phyloP scores from a whole-genome alignment of 495 filamentous ascomycete species.

The Aspergillus funiculosus region DNA sequence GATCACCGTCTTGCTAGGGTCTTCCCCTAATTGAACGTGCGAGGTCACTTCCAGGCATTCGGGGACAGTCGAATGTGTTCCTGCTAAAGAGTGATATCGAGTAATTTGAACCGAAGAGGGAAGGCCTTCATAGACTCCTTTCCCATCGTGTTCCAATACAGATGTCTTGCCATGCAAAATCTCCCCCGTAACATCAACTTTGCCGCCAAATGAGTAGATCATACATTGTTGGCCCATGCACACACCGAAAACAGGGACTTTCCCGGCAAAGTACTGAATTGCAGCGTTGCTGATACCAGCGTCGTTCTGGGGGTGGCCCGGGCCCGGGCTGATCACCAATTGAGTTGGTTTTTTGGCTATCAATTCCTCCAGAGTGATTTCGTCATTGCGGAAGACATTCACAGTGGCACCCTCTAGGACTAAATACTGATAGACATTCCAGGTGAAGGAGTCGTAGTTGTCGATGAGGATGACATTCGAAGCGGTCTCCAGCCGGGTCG shows the following conservation, averaged over 20 bases:
- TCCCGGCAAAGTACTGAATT: constrained; percentile 88
- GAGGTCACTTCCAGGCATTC: constrained; percentile 84
- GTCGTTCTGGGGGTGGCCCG: constrained; percentile 84
- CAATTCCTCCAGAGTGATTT: constrained; percentile 78
- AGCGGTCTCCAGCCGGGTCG: constrained; percentile 62
- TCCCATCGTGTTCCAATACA: constrained; percentile 75
- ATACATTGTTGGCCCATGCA: constrained; percentile 99
- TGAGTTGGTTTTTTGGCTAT: constrained; percentile 81
- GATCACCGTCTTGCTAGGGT: constrained; percentile 67
- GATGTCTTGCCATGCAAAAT: constrained; percentile 98
- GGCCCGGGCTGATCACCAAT: constrained; percentile 89
- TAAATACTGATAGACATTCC: constrained; percentile 98
- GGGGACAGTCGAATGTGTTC: constrained; percentile 83
- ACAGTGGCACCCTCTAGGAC: constrained; percentile 88
- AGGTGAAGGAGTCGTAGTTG: constrained; percentile 99
- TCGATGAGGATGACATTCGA: constrained; percentile 93
- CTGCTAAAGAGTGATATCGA: constrained; percentile 92
- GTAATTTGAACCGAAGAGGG: constrained; percentile 78
- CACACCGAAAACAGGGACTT: constrained; percentile 93
- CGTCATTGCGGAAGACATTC: constrained; percentile 85
- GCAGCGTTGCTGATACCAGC: constrained; percentile 88
- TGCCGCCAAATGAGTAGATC: constrained; percentile 82
- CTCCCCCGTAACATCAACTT: constrained; percentile 88
- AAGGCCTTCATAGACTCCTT: constrained; percentile 78
- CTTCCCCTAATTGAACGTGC: constrained; percentile 60